Conservation (phyloP, 345 rosid genomes). For the Draba incana region DNA sequence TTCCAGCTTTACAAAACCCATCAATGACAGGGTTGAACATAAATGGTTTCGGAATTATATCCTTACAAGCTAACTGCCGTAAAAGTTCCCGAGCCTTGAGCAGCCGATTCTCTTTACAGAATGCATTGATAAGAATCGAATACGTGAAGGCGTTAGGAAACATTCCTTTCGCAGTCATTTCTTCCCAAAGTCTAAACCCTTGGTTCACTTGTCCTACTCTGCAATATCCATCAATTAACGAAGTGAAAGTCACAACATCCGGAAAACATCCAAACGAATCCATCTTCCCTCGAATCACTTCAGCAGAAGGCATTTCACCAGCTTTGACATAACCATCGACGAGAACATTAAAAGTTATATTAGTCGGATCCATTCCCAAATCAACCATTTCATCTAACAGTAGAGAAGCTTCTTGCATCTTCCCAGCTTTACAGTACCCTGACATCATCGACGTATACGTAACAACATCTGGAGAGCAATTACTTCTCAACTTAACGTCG, state of each 20-base stretch:
- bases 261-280: constrained; percentile 53
- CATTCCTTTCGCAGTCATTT: constrained; percentile 58
- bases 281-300: constrained; percentile 57
- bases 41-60: constrained; percentile 63
- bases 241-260: constrained; percentile 79
- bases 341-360: constrained; percentile 75
- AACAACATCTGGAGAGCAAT: constrained; percentile 56
- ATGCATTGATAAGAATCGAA: constrained; percentile 63
- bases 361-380: constrained; percentile 55
- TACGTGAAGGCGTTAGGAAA: constrained; percentile 73
- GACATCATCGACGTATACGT: constrained; percentile 78
- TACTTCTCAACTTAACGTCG: constrained; percentile 45
- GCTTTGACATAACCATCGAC: constrained; percentile 81
- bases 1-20: constrained; percentile 91
- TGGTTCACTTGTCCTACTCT: constrained; percentile 66
- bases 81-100: constrained; percentile 74
- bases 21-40: constrained; percentile 91
- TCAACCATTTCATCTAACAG: constrained; percentile 64
- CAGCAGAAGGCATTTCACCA: constrained; percentile 60
- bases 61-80: constrained; percentile 53
- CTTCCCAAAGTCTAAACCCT: constrained; percentile 70
- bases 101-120: constrained; percentile 76
- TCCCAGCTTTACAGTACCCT: constrained; percentile 72
- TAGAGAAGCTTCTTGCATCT: constrained; percentile 63
- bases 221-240: constrained; percentile 84